A percentile compares a stretch with the other conserved stretches of the same genome.
Evolutionary conservation across 257 asterid species (phyloP).

Genomic region (Nicotiana noctiflora): DNA sequence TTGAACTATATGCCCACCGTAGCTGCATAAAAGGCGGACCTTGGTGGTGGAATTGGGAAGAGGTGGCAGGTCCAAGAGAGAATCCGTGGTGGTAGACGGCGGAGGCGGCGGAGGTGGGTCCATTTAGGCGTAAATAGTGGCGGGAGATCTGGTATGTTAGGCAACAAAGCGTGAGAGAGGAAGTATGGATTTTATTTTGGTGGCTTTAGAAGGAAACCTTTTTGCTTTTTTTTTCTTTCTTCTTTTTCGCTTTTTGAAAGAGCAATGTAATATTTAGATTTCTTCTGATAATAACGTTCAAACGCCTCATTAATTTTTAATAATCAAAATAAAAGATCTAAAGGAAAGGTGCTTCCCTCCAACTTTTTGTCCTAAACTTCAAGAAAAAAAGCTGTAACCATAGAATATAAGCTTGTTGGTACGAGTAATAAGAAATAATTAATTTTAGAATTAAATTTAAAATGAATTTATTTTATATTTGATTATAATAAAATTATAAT

Average conservation of each 20-base stretch:
- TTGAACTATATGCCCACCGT: conserved; percentile 79
- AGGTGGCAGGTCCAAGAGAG: conserved; percentile 8
- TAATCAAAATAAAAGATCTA: background rate
- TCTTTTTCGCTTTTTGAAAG: background rate
- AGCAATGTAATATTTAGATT: background rate
- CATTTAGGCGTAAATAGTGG: conserved; percentile 24
- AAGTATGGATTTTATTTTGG: conserved; percentile 2
- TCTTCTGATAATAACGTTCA: background rate
- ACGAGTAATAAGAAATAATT: too few species aligned
- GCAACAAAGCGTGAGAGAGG: background rate
- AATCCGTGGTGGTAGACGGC: conserved; percentile 21
- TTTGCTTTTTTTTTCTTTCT: background rate
- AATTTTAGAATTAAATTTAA: too few species aligned
- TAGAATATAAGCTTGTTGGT: background rate
- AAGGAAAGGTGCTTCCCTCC: background rate
- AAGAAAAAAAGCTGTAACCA: too few species aligned
- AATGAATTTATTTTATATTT: too few species aligned
- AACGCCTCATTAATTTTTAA: background rate
- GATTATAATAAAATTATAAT: accelerated
- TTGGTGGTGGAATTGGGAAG: conserved; percentile 36
- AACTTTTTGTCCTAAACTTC: background rate
- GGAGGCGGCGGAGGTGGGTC: conserved; percentile 44
- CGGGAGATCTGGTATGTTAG: conserved; percentile 2
- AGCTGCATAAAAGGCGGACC: conserved; percentile 90
- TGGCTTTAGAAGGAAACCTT: conserved; percentile 5